Evolutionary conservation across 305 asterid species (phyloP).

Genomic region (Stenogyne calaminthoides): DNA sequence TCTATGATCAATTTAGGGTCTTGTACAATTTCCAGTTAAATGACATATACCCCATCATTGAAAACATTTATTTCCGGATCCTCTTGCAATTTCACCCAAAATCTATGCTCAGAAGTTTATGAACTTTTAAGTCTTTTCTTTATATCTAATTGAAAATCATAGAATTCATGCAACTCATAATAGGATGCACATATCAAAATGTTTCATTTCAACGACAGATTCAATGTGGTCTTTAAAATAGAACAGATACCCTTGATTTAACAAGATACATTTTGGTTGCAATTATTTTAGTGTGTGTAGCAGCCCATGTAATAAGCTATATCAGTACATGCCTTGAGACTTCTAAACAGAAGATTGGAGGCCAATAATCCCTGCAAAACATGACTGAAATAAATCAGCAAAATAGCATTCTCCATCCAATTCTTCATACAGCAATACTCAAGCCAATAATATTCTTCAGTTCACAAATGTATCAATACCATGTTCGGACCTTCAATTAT

Average conservation of each 20-base stretch:
- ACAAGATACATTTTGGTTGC: neutral
- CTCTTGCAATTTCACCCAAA: neutral
- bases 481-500: neutral
- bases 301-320: neutral
- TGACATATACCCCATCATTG: no score
- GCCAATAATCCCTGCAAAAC: slow-evolving; percentile 78
- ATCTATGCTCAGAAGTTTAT: neutral
- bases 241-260: neutral
- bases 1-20: no score
- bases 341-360: slow-evolving; percentile 75
- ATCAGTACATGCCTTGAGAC: neutral
- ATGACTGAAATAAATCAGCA: slow-evolving; percentile 18
- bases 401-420: neutral
- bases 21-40: no score
- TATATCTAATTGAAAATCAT: neutral
- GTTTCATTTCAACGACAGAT: neutral
- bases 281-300: neutral
- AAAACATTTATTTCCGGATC: no score
- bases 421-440: neutral
- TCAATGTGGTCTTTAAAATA: neutral
- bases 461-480: neutral
- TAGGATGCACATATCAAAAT: neutral
- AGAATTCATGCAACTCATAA: neutral
- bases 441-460: neutral
- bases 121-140: neutral